Percentiles rank a stretch among this genome's conserved stretches.
phyloP scores from a whole-genome alignment of 2,329 filamentous ascomycete species.

The Fusarium longipes region DNA sequence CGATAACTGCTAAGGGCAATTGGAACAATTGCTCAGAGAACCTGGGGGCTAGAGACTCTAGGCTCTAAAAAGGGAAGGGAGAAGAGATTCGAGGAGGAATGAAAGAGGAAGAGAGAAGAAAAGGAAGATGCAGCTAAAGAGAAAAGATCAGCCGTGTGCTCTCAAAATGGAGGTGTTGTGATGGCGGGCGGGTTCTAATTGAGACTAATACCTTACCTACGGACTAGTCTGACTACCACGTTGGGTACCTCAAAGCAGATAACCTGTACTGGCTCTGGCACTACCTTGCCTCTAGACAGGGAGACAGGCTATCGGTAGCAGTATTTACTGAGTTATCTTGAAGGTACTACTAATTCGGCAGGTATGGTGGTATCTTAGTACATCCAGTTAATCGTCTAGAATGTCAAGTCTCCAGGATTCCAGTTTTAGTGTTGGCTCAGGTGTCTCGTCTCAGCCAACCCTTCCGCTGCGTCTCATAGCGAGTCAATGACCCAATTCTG shows the following conservation, averaged over 20 bases:
- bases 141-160: slow-evolving; percentile 19
- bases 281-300: neutral
- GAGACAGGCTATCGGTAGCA: too few species aligned
- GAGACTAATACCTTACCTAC: neutral
- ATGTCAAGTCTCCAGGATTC: neutral
- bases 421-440: slow-evolving; percentile 15
- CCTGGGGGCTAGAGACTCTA: slow-evolving; percentile 24
- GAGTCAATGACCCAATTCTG: slow-evolving; percentile 20
- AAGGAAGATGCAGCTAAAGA: slow-evolving; percentile 28
- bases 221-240: too few species aligned
- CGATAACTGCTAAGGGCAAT: slow-evolving; percentile 22
- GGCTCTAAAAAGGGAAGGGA: slow-evolving; percentile 22
- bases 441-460: slow-evolving; percentile 32
- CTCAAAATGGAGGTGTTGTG: slow-evolving; percentile 28
- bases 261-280: slow-evolving; percentile 1
- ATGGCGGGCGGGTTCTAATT: slow-evolving; percentile 23
- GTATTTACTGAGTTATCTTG: too few species aligned
- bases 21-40: slow-evolving; percentile 30
- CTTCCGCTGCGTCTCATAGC: slow-evolving; percentile 30
- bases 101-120: slow-evolving; percentile 22
- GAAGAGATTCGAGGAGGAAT: slow-evolving; percentile 12
- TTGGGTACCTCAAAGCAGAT: neutral
- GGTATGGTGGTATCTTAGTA: neutral
- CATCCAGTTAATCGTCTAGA: neutral
- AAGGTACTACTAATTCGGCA: too few species aligned